Conservation (phyloP, 2,329 filamentous ascomycete genomes). For the Penicillium sp. region DNA sequence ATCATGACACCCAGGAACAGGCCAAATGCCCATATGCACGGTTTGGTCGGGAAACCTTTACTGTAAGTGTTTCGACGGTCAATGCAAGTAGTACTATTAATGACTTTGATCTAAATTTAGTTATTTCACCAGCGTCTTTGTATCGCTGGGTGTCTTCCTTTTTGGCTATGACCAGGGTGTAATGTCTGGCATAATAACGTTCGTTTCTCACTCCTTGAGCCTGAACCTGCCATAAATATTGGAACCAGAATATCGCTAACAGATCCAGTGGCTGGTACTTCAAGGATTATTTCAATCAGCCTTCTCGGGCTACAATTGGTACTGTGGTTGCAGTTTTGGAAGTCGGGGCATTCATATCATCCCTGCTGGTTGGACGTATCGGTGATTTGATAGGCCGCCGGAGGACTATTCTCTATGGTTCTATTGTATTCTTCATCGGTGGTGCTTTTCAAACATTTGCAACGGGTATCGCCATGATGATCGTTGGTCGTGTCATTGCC, state of each 20-base stretch:
- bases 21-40: constrained; percentile 71
- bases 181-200: constrained; percentile 70
- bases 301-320: constrained; percentile 80
- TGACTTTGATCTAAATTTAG: constrained; percentile 49
- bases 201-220: constrained; percentile 22
- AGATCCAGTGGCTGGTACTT: constrained; percentile 73
- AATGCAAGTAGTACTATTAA: constrained; percentile 3
- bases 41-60: constrained; percentile 91
- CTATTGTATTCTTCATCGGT: constrained; percentile 79
- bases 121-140: constrained; percentile 87
- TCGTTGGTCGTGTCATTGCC: constrained; percentile 74
- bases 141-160: constrained; percentile 63
- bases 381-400: constrained; percentile 89
- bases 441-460: constrained; percentile 82
- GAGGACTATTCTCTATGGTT: constrained; percentile 89
- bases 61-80: constrained; percentile 60
- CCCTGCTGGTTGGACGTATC: constrained; percentile 78
- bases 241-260: neutral
- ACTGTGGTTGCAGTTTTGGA: constrained; percentile 98
- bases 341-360: constrained; percentile 87
- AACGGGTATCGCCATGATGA: constrained; percentile 85
- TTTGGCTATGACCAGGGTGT: constrained; percentile 67
- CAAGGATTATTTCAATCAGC: constrained; percentile 87
- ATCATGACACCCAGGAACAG: constrained; percentile 80
- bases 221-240: neutral